These are phyloP conservation scores for Elsinoe necatrix DNA, from an alignment of 2,329 filamentous ascomycete genomes.

Conservation along the genomic window DNA sequence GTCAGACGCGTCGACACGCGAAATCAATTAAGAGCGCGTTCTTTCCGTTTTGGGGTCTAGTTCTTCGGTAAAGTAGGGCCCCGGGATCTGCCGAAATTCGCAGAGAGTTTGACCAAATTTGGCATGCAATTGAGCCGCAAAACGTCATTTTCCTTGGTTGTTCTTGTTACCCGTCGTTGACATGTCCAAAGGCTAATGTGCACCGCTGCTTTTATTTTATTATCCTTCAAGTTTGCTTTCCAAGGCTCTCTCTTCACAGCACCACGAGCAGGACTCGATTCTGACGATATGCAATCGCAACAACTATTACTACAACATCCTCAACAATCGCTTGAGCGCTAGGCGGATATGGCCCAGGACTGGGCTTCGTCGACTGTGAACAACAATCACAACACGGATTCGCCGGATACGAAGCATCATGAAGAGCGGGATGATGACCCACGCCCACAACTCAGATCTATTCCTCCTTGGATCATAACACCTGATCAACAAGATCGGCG, in stretches of 20 bases:
- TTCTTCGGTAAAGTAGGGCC: neutral
- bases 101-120: neutral
- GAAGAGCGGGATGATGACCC: conserved; percentile 15
- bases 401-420: conserved; percentile 5
- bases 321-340: conserved; percentile 12
- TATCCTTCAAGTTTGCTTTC: neutral
- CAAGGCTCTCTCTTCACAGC: neutral
- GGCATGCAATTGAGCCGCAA: conserved; percentile 3
- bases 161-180: conserved; percentile 3
- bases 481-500: conserved; percentile 26
- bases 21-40: conserved; percentile 6
- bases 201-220: neutral
- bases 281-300: conserved; percentile 7
- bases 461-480: conserved; percentile 32
- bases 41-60: neutral
- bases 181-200: neutral
- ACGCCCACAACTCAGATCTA: conserved; percentile 19
- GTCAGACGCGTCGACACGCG: neutral
- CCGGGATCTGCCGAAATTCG: conserved; percentile 3
- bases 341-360: conserved; percentile 17
- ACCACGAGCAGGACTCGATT: conserved; percentile 8
- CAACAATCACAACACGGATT: conserved; percentile 16
- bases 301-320: conserved; percentile 8
- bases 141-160: conserved; percentile 1
- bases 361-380: conserved; percentile 19